phyloP scores from a whole-genome alignment of 768 basidiomycete genomes.

The Pleurotus pulmonarius region DNA sequence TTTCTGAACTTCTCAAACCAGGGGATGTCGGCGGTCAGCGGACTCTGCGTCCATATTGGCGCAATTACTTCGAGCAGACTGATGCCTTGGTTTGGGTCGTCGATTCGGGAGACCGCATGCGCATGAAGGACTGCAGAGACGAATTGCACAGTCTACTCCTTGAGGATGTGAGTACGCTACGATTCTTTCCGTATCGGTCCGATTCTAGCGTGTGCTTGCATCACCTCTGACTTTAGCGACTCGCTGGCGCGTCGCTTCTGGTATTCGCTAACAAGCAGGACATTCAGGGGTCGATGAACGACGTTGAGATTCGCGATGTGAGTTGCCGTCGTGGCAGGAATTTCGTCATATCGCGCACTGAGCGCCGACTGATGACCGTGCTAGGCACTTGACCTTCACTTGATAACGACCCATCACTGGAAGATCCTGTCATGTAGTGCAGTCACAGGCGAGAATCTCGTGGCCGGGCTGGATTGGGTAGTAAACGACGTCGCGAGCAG shows the following conservation, averaged over 20 bases:
- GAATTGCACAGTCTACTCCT: conserved; percentile 84
- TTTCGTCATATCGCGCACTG: conserved; percentile 12
- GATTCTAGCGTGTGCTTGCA: not conserved
- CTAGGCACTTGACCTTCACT: conserved; percentile 76
- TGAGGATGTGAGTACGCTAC: conserved; percentile 73
- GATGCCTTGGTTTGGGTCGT: conserved; percentile 99
- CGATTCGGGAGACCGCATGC: conserved; percentile 87
- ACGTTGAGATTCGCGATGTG: conserved; percentile 80
- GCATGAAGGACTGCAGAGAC: conserved; percentile 85
- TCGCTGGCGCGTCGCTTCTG: conserved; percentile 93
- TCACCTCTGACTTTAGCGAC: conserved; percentile 48
- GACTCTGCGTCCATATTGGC: conserved; percentile 95
- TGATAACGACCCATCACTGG: conserved; percentile 89
- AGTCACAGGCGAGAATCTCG: conserved; percentile 80
- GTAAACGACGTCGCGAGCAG: conserved; percentile 84
- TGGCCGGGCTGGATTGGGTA: conserved; percentile 88
- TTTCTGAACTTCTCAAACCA: conserved; percentile 24
- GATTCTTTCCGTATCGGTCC: conserved; percentile 4
- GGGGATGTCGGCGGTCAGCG: conserved; percentile 99
- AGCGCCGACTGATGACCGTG: conserved; percentile 9
- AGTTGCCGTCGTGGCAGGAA: conserved; percentile 23
- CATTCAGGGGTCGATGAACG: conserved; percentile 80
- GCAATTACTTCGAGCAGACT: conserved; percentile 98
- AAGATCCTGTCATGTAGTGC: conserved; percentile 90
- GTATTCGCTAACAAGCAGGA: conserved; percentile 99